Evolutionary conservation across 2,329 filamentous ascomycete species (phyloP), one percentile per base, ranked within the genome.

Genomic region (Trichoderma oligosporum): DNA sequence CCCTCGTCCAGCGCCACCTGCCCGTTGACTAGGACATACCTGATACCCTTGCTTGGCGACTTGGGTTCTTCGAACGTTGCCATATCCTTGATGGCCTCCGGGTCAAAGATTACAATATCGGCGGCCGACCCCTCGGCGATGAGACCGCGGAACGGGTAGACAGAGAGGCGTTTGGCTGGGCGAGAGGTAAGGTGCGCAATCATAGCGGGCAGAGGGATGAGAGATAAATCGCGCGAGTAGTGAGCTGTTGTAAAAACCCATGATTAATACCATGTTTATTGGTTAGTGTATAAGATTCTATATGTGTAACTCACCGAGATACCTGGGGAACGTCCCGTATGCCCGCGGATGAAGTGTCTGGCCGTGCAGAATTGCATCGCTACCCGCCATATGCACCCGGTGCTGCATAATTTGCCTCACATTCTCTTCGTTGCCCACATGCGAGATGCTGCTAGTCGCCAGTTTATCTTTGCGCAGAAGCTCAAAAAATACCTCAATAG

Each of bases 391-490:
- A 47, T 65, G 64, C 11, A 63, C 63, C 22, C 60, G 60, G 46
- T 65, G 64, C 48, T 65, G 58, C 64, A 65, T 65, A 1, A 65
- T 65, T n/a, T 57, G 52, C 29, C 55, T 47, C 4, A 65, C 64
- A 14, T 65, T 65, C 12, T 63, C 62, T 16, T 65, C 64, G 42
- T 65, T 60, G n/a, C 64, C 64, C 8, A 65, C 55, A 27, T 65
- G 64, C 64, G 64, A 63, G 6, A 65, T 48, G 41, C 60, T 64
- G 58, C 61, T 63, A 11, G 64, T 65, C 3, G 64, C 59, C 3
- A 65, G 61, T 7, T 57, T 49, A n/a, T 65, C 64, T 22, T 63
- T 64, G 8, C 39, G 47, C 1, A 65, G 38, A 29, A 64, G 58
- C 12, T 65, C 64, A 25, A 63, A 64, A 35, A 61, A 64, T 3